Evolutionary conservation across 805 yeast genomes (phyloP), one percentile per base, ranked within the genome.

Genomic region (Yarrowia hollandica): DNA sequence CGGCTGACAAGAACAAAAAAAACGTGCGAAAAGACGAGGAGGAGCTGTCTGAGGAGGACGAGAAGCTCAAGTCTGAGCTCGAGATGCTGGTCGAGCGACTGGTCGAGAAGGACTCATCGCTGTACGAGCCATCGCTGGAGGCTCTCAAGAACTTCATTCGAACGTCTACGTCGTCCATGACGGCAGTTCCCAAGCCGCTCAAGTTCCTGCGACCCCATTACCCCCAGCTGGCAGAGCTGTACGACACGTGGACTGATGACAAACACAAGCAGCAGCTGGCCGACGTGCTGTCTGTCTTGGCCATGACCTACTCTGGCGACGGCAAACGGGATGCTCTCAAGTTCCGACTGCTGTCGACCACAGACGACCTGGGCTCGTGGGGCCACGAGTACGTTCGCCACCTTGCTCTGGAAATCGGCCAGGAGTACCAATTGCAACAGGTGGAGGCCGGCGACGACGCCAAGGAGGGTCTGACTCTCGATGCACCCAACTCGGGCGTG

Each of bases 361-460:
- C 76, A 48, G 78, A 76, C 28, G 79, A 83, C 54, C 80, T 88
- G 62, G 84, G 85, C 55, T 87, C 84, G 67, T 94, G 99, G 99
- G 99, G 99, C 42, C 98, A 94, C 71, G 99, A 94, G 74, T 94
- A 94, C 71, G 83, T 92, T 68, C 90, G 99, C 70, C 98, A 94
- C 74, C 79, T 94, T 68, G 96, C 99, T 2, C 76, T 94, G 62
- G 97, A 94, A 74, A 89, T 94, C 66, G 98, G 99, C 62, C 92
- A 87, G 69, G 88, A 86, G 58, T 88, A 83, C 72, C 39, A 48
- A 15, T 15, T 48, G 39, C 54, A 46, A 25, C 37, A 28, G 38
- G 54, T 30, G n/a, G 54, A 28, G 30, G 73, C 69, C 23, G 67
- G 61, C 39, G 63, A 66, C 34, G 68, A 66, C 28, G 65, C 65